Base-by-base conservation (phyloP, 768 basidiomycete species). In the Podaxis pistillaris region DNA sequence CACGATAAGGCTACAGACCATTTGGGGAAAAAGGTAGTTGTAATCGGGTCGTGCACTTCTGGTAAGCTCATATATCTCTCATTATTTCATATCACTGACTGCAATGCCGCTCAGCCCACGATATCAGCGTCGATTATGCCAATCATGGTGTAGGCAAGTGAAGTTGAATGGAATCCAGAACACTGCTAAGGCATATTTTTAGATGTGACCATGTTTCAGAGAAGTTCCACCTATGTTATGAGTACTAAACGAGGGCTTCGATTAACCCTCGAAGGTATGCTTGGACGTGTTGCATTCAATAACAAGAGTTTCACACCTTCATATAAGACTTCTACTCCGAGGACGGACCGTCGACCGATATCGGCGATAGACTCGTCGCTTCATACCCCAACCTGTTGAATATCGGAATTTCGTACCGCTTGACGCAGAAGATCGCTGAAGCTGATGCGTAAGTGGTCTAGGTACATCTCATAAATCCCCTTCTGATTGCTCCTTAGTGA, bases 41-140 rank as follows among this genome's bases (percentile, higher is more conserved):
- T 92, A 1, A 74, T 91, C 3, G 90, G 90, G 1, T 79, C 88
- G 13, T 85, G 85, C 57, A 88, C 87, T 11, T 87, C 87, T 19
- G 77, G 79, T 78, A 46, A 28, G 67, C 30, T 40, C 11, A 17
- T 44, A 3, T 36, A 5, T 64, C 26, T 15, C 13, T 19, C 37
- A 8, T 19, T 30, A 49, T 15, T 4, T 3, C 30, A 50, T 56
- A 19, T 56, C 7, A 22, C 15, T n/a, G 4, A 22, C 40, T 40
- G n/a, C n/a, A 38, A 15, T 9, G 33, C 13, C 33, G 1, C 28
- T 47, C 59, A 82, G 80, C 75, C 4, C 80, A 81, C 60, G 81
- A 83, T 67, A 75, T 83, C 24, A 75, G 75, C 12, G 72, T 72
- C 0, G 82, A 83, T 64, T 79, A 76, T 36, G 74, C 69, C 54